A percentile compares a stretch with the other conserved stretches of the same genome.
Conservation (phyloP, 176 grass and related monocot species). For the barley (Hordeum vulgare) region MorexV3_pseudomolecules_assembly NC_058523.1:544133087-544133586, state of each 20-base stretch:
- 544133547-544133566: background rate
- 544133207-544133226: background rate
- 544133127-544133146: conserved; percentile 88
- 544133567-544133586: background rate
- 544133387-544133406: conserved; percentile 33
- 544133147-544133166: conserved; percentile 84
- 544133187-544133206: conserved; percentile 44
- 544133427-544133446: background rate
- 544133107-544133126: conserved; percentile 79
- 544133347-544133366: conserved; percentile 83
- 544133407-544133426: background rate
- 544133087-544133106: conserved; percentile 81
- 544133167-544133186: conserved; percentile 90
- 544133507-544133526: background rate
- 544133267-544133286: conserved; percentile 51
- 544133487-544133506: background rate
- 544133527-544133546: background rate
- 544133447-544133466: background rate
- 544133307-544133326: conserved; percentile 90
- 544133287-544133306: conserved; percentile 86
- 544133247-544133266: conserved; percentile 20
- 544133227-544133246: background rate
- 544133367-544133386: conserved; percentile 82
- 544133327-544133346: conserved; percentile 84
- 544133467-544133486: background rate